Conservation (phyloP, 345 rosid genomes). For the Gossypium ekmanianum region DNA sequence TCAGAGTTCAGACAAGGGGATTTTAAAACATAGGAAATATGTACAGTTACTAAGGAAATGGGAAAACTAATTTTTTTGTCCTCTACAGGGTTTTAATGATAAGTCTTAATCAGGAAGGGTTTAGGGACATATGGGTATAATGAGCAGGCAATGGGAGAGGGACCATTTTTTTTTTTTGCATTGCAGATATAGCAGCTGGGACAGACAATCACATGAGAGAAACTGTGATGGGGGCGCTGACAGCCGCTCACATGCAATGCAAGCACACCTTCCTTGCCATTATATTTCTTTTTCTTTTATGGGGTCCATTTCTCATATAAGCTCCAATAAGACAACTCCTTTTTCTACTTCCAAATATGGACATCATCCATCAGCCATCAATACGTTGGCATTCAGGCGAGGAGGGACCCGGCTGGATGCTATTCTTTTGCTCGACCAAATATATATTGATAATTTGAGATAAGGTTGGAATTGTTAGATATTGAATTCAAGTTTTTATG, state of each 20-base stretch:
- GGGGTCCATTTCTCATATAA: neutral
- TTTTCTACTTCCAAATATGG: neutral
- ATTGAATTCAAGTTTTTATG: no score
- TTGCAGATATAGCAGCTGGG: neutral
- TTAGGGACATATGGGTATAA: neutral
- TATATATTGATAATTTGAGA: no score
- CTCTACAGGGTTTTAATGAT: neutral
- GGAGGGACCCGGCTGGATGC: neutral
- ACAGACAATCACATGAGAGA: constrained; percentile 23
- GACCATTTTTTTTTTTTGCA: constrained; percentile 16
- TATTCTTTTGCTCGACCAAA: neutral
- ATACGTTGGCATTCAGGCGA: neutral
- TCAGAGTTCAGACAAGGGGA: no score
- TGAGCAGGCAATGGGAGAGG: constrained; percentile 6
- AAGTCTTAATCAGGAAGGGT: neutral
- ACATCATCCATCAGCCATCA: neutral
- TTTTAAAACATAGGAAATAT: no score
- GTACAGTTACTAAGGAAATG: neutral
- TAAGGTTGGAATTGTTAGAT: no score
- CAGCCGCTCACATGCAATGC: constrained; percentile 24
- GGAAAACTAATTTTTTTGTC: neutral
- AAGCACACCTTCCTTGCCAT: constrained; percentile 9
- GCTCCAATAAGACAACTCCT: neutral
- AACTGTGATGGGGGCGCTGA: constrained; percentile 3
- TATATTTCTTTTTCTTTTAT: neutral